Evolutionary conservation across 2,329 filamentous ascomycete genomes (phyloP).

Genomic region (Aspergillus cejpii): DNA sequence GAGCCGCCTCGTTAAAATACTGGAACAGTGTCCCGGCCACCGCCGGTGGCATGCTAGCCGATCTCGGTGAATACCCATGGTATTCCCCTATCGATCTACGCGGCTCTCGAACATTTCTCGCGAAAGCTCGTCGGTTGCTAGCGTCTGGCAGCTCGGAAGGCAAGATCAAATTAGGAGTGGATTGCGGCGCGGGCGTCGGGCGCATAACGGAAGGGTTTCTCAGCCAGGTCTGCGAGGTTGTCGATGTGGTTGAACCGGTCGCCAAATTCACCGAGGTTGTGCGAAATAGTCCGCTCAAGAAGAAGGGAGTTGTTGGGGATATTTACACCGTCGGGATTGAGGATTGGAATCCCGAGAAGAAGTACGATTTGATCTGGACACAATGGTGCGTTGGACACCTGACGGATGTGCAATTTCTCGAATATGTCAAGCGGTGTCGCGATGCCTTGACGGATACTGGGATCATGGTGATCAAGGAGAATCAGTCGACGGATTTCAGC

Average conservation of each 20-base stretch:
- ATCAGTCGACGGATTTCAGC: constrained; percentile 52
- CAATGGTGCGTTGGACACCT: constrained; percentile 88
- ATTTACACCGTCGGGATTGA: constrained; percentile 70
- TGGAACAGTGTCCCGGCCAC: constrained; percentile 33
- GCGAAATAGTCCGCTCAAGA: constrained; percentile 30
- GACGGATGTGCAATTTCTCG: constrained; percentile 63
- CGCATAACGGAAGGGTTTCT: constrained; percentile 73
- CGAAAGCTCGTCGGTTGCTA: constrained; percentile 49
- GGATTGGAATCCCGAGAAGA: constrained; percentile 53
- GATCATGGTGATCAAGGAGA: constrained; percentile 72
- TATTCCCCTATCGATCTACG: constrained; percentile 64
- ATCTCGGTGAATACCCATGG: constrained; percentile 64
- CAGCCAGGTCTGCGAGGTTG: constrained; percentile 58
- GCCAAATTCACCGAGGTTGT: constrained; percentile 67
- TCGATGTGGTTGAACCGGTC: constrained; percentile 83
- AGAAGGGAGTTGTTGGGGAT: constrained; percentile 49
- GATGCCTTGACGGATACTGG: constrained; percentile 40
- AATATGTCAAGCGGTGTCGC: constrained; percentile 59
- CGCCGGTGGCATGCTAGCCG: constrained; percentile 48
- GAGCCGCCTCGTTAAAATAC: constrained; percentile 33
- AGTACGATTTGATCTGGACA: constrained; percentile 78
- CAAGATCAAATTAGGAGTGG: constrained; percentile 41
- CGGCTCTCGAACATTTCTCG: constrained; percentile 60
- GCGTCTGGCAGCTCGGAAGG: constrained; percentile 9
- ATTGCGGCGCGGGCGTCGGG: constrained; percentile 68